Percentiles rank a stretch among this genome's conserved stretches.
These are phyloP conservation scores for Claviceps sp. DNA, from an alignment of 2,329 filamentous ascomycete genomes.

Conservation along the genomic window DNA sequence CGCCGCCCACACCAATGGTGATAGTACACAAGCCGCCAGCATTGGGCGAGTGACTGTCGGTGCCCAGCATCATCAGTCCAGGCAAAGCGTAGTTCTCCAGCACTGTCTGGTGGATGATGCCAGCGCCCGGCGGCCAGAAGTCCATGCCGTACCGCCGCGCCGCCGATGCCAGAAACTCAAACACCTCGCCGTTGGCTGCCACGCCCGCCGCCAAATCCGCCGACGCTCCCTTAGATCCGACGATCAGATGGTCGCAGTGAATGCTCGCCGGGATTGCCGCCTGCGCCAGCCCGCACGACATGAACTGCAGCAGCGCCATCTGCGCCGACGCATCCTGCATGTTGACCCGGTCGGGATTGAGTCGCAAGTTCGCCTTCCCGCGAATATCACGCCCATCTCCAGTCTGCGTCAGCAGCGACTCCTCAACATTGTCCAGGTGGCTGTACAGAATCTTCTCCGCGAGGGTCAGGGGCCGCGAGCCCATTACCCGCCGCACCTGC, in stretches of 20 bases:
- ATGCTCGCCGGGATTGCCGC: slow-evolving; percentile 95
- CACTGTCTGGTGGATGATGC: slow-evolving; percentile 95
- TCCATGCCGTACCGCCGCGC: slow-evolving; percentile 86
- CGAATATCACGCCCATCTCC: slow-evolving; percentile 74
- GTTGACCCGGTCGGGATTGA: slow-evolving; percentile 92
- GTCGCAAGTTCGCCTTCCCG: slow-evolving; percentile 82
- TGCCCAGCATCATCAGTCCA: slow-evolving; percentile 96
- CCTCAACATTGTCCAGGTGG: slow-evolving; percentile 80
- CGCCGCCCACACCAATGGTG: slow-evolving; percentile 92
- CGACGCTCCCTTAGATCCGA: slow-evolving; percentile 81
- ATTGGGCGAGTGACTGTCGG: slow-evolving; percentile 94
- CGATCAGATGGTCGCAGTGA: slow-evolving; percentile 98
- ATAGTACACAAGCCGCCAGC: slow-evolving; percentile 89
- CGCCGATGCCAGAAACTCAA: slow-evolving; percentile 91
- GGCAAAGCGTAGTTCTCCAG: slow-evolving; percentile 97
- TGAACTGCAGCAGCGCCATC: slow-evolving; percentile 97
- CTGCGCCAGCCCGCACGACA: slow-evolving; percentile 80
- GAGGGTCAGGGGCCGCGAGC: slow-evolving; percentile 57
- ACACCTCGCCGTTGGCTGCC: slow-evolving; percentile 88
- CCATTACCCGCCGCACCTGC: slow-evolving; percentile 62
- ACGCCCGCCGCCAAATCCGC: slow-evolving; percentile 77
- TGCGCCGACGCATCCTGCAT: slow-evolving; percentile 99
- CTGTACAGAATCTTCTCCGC: slow-evolving; percentile 98
- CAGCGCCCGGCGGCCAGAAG: slow-evolving; percentile 88
- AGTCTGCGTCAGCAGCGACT: slow-evolving; percentile 71